Evolutionary conservation across 176 grass and related monocot genomes (phyloP), one percentile per base, ranked within the genome.

Genomic region (Musa troglodytarum): DNA sequence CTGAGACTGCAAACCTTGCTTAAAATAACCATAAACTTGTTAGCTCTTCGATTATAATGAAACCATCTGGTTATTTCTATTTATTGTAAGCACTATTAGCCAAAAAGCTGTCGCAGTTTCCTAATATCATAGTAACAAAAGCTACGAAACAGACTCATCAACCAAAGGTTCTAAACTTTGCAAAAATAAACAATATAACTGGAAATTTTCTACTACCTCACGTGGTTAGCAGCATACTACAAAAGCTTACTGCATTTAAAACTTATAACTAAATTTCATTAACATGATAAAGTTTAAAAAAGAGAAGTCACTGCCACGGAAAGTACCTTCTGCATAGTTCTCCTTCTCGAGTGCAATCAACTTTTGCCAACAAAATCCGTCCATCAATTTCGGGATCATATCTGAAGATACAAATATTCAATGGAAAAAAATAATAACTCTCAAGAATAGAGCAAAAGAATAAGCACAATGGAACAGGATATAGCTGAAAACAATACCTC

Each of bases 371-470:
- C 78, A 99, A 72, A 78, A 99, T 99, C 74, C 90, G 83, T 49
- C 91, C 91, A 81, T 99, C 96, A 73, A 92, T 94, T 83, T 94
- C 91, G 76, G 88, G 96, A 82, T 99, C 88, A 92, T 92, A 89
- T 86, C 96, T 99, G 75, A 73, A 86, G 54, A 75, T 61, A 72
- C 15, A 58, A 66, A 80, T 51, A 25, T 62, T 24, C 29, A 69
- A 51, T 5, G 53, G 28, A n/a, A 0, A 20, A 75, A 63, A 53
- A 34, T 17, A 53, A 84, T 34, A 65, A 34, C 69, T 49, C 15
- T 72, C 54, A 68, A 49, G 15, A 69, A 51, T 20, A 52, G 19
- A 50, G 28, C 12, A 54, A 34, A 79, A 79, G 1, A 43, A 28
- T 21, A 11, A 72, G 11, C n/a, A 22, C 34, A 19, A 73, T 29